Base-by-base conservation (phyloP, 2,329 filamentous ascomycete genomes). In the Epichloe scottii region DNA sequence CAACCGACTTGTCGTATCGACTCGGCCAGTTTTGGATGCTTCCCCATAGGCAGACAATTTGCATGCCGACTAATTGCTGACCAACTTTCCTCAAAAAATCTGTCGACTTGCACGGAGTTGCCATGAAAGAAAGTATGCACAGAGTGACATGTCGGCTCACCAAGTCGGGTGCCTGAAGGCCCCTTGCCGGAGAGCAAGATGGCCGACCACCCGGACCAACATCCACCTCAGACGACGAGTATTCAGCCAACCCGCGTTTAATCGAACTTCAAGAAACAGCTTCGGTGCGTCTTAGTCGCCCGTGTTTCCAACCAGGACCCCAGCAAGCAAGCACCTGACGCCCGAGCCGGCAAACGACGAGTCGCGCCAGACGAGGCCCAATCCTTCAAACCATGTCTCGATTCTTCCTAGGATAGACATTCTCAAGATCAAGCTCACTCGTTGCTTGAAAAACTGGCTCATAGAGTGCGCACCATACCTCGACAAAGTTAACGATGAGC, bases 401-500 rank as follows among this genome's bases (percentile, higher is more conserved):
- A 62, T 53, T 63, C 63, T 30, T 56, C 60, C 60, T 2, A 55
- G 58, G 11, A 58, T 62, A 14, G 42, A 17, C 21, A 59, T 66
- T 8, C 62, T 62, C 2, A 57, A 55, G 49, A 61, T 57, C 41
- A 56, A 46, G 49, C 56, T 58, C 40, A 58, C 56, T 48, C 56
- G 52, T 34, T 73, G 71, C 47, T 57, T 75, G 37, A 69, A 72
- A 41, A 71, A 76, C 43, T 79, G 76, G 60, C 69, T 78, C 21
- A 69, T 71, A 1, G 70, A 78, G 51, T 71, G 77, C 40, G 75
- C 75, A 3, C 70, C 63, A 1, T 60, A 62, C 26, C 54, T 81
- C 3, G 77, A 81, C 56, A 80, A 78, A 61, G 78, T 79, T 48
- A 77, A 81, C 52, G 66, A 68, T 30, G 64, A 72, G 14, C 71